Conservation (phyloP, 805 yeast species). For the Babjeviella inositovora region DNA sequence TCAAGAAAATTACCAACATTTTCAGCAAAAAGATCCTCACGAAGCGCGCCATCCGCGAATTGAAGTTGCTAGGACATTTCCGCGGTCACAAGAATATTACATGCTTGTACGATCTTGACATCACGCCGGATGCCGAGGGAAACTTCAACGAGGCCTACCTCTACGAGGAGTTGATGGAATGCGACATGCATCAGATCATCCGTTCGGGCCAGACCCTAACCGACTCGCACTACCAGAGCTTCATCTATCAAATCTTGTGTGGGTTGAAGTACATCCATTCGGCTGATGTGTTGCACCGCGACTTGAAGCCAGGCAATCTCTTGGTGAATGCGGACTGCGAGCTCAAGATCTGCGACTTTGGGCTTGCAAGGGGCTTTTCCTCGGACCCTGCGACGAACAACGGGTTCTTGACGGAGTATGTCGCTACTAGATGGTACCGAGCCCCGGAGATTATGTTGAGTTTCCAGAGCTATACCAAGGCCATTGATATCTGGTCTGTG, state of each 20-base stretch:
- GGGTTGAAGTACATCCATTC: constrained; percentile 84
- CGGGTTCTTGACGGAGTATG: constrained; percentile 94
- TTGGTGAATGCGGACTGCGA: constrained; percentile 95
- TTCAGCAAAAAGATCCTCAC: constrained; percentile 83
- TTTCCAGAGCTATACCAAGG: constrained; percentile 88
- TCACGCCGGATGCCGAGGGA: constrained; percentile 53
- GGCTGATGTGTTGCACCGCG: constrained; percentile 88
- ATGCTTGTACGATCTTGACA: constrained; percentile 86
- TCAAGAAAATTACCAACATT: constrained; percentile 89
- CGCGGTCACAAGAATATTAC: constrained; percentile 95
- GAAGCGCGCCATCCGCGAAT: constrained; percentile 81
- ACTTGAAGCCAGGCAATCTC: constrained; percentile 85
- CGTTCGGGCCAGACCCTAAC: constrained; percentile 87
- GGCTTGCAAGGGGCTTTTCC: constrained; percentile 84
- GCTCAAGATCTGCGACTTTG: constrained; percentile 91
- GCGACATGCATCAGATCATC: constrained; percentile 96
- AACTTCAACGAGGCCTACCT: constrained; percentile 83
- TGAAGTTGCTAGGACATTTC: constrained; percentile 81
- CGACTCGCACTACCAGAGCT: constrained; percentile 89
- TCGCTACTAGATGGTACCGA: constrained; percentile 97
- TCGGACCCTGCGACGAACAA: constrained; percentile 71
- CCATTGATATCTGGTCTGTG: constrained; percentile 95
- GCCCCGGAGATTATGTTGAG: constrained; percentile 97
- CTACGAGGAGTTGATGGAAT: constrained; percentile 95
- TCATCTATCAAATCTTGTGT: constrained; percentile 80